These are phyloP conservation scores for Castanea crenata DNA, from an alignment of 306 rosid species.

Conservation along the genomic window DNA sequence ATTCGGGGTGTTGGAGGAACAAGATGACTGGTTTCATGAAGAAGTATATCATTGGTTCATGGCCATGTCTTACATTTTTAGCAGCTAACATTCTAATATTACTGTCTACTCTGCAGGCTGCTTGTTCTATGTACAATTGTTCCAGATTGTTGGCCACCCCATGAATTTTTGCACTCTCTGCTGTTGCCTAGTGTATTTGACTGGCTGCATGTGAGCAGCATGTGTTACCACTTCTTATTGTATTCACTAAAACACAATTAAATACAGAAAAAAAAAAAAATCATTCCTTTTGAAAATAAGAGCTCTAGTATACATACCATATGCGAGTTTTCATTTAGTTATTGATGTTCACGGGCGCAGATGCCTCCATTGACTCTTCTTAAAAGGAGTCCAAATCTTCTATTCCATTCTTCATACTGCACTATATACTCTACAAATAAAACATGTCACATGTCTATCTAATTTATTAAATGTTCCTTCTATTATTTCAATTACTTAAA, in stretches of 20 bases:
- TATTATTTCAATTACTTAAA: too few species aligned
- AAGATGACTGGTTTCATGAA: background rate
- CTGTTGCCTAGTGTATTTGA: background rate
- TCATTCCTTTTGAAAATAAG: too few species aligned
- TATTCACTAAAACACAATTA: background rate
- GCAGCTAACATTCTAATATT: background rate
- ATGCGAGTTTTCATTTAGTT: too few species aligned
- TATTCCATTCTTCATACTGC: too few species aligned
- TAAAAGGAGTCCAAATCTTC: too few species aligned
- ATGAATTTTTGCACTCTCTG: background rate
- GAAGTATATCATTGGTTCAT: background rate
- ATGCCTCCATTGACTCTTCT: too few species aligned
- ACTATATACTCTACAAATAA: too few species aligned
- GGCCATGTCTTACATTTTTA: conserved; percentile 3
- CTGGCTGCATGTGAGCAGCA: background rate
- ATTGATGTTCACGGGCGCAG: too few species aligned
- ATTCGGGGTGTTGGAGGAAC: conserved; percentile 7
- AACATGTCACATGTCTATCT: too few species aligned
- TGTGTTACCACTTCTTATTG: background rate
- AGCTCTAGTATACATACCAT: too few species aligned
- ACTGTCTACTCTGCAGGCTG: background rate
- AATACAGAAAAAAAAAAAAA: too few species aligned
- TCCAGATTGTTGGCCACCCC: background rate
- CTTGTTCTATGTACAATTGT: background rate
- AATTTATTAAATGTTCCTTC: too few species aligned